Evolutionary conservation across 208 protist genomes (phyloP).

Genomic region (Wallacemonas sp.): DNA sequence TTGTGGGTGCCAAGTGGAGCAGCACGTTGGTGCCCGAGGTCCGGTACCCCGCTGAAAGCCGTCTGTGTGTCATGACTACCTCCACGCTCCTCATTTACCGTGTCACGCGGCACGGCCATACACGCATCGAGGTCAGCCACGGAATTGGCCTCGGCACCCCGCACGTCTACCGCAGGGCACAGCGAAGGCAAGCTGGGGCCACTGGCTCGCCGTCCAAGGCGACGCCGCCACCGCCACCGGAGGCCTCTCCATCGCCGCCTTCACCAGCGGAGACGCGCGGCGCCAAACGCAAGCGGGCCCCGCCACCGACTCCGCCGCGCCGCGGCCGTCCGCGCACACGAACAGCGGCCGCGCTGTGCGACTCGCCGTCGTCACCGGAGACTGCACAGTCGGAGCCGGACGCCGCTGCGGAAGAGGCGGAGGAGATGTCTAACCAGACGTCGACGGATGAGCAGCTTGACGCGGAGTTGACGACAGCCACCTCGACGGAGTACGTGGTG

Average conservation of each 20-base stretch:
- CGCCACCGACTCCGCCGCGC: no score
- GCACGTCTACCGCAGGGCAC: conserved; percentile 3
- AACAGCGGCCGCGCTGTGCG: no score
- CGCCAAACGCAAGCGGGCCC: conserved; percentile 4
- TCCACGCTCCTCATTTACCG: conserved; percentile 72
- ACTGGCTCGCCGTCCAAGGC: neutral
- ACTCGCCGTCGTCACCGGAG: neutral
- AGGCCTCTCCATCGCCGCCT: no score
- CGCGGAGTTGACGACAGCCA: neutral
- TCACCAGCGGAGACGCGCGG: no score
- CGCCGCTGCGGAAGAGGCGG: neutral
- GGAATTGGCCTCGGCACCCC: conserved; percentile 41
- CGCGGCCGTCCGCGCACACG: no score
- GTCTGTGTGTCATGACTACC: conserved; percentile 68
- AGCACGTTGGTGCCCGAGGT: conserved; percentile 45
- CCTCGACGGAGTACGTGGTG: conserved; percentile 11
- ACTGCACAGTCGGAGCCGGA: neutral
- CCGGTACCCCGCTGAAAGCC: conserved; percentile 59
- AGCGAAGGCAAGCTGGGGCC: neutral
- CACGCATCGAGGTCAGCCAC: conserved; percentile 32
- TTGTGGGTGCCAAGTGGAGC: conserved; percentile 75
- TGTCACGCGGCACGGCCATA: conserved; percentile 42
- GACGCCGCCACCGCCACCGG: no score
- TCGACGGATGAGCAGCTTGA: neutral
- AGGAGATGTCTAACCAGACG: neutral